Conservation (phyloP, 495 filamentous ascomycete species). For the Podospora sp. region DNA sequence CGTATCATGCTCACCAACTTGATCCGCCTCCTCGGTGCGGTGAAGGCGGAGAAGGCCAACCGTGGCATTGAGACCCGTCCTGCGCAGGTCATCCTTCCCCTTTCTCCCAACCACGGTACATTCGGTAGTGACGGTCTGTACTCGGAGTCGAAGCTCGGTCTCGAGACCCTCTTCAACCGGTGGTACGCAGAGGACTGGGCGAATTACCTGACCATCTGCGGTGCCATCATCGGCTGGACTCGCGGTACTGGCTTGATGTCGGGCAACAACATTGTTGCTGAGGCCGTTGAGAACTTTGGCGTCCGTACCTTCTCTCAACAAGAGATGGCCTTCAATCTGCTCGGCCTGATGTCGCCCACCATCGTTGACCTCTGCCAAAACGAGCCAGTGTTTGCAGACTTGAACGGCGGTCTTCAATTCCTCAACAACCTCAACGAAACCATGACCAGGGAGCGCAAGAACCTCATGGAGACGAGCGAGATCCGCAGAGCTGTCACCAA, state of each 20-base stretch:
- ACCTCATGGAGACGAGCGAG: slow-evolving; percentile 92
- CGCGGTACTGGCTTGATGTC: slow-evolving; percentile 98
- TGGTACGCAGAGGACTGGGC: slow-evolving; percentile 98
- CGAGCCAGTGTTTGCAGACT: slow-evolving; percentile 93
- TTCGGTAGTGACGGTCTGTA: slow-evolving; percentile 98
- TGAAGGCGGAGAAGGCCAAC: slow-evolving; percentile 86
- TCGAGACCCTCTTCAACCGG: slow-evolving; percentile 97
- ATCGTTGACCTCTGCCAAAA: slow-evolving; percentile 95
- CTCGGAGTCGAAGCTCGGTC: slow-evolving; percentile 93
- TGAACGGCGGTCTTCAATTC: slow-evolving; percentile 97
- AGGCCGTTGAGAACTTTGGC: slow-evolving; percentile 93
- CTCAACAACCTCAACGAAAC: slow-evolving; percentile 94
- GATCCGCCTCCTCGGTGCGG: slow-evolving; percentile 81
- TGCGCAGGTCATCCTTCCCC: slow-evolving; percentile 91
- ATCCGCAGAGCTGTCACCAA: slow-evolving; percentile 91
- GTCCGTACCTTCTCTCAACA: slow-evolving; percentile 98
- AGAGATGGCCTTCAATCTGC: slow-evolving; percentile 99
- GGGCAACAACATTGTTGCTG: slow-evolving; percentile 96
- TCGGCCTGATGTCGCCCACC: slow-evolving; percentile 92
- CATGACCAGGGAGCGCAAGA: slow-evolving; percentile 86
- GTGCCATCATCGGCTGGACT: slow-evolving; percentile 97
- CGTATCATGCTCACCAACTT: slow-evolving; percentile 99
- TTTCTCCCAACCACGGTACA: slow-evolving; percentile 97
- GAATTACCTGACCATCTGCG: slow-evolving; percentile 97
- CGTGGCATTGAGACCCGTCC: slow-evolving; percentile 92